phyloP scores from a whole-genome alignment of 371 early-diverging fungal genomes.

The Umbelopsis sp. region DNA sequence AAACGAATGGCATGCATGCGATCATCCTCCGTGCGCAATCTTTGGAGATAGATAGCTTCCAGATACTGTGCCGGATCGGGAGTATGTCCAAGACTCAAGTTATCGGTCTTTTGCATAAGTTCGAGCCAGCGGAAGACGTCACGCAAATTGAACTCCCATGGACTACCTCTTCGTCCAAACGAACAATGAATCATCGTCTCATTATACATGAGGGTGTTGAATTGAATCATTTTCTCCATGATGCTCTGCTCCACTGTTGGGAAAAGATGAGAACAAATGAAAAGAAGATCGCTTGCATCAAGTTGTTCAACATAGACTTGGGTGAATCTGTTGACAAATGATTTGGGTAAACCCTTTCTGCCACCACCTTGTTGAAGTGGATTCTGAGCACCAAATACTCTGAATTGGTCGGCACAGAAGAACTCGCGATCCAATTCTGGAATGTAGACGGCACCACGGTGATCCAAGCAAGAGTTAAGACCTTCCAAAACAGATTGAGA shows the following conservation, averaged over 20 bases:
- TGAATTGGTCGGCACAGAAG: constrained; percentile 79
- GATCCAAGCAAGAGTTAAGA: constrained; percentile 98
- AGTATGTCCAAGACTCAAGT: constrained; percentile 29
- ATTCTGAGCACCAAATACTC: constrained; percentile 99
- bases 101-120: constrained; percentile 57
- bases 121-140: constrained; percentile 97
- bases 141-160: constrained; percentile 98
- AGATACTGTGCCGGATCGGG: constrained; percentile 75
- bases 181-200: constrained; percentile 78
- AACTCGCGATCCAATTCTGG: constrained; percentile 93
- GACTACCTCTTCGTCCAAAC: constrained; percentile 89
- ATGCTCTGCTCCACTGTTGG: constrained; percentile 56
- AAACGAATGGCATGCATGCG: constrained; percentile 68
- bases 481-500: constrained; percentile 99
- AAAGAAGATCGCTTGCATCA: constrained; percentile 73
- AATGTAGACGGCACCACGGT: constrained; percentile 95
- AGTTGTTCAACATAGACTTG: constrained; percentile 92
- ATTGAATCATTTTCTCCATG: constrained; percentile 79
- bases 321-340: constrained; percentile 98
- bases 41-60: constrained; percentile 82
- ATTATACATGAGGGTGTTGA: constrained; percentile 85
- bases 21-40: constrained; percentile 87
- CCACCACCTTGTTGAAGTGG: constrained; percentile 98
- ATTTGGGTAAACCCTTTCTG: constrained; percentile 98
- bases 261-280: constrained; percentile 76